Conservation (phyloP, 1,284 basidiomycete species). For the Papiliotrema terrestris region DNA sequence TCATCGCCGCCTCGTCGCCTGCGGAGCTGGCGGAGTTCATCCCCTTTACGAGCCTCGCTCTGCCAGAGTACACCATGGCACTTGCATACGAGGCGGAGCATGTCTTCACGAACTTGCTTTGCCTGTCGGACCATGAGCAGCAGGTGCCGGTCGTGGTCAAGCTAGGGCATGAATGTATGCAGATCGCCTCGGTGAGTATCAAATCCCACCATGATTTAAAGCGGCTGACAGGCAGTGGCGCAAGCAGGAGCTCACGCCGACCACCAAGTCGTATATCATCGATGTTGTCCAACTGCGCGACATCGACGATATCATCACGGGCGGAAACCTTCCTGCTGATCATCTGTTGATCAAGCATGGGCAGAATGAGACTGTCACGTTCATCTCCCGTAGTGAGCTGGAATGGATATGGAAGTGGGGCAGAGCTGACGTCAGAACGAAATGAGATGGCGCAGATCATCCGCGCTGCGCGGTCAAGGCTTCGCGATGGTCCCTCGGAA, state of each 20-base stretch:
- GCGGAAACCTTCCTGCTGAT: conserved; percentile 67
- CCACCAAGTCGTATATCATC: conserved; percentile 43
- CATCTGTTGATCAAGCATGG: conserved; percentile 72
- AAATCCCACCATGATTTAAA: not conserved
- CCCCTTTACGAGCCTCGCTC: conserved; percentile 53
- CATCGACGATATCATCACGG: conserved; percentile 78
- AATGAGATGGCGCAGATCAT: conserved; percentile 61
- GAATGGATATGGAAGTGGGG: not conserved
- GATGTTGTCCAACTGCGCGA: conserved; percentile 52
- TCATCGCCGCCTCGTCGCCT: conserved; percentile 53
- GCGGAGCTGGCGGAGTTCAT: conserved; percentile 72
- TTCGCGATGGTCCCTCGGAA: conserved; percentile 52
- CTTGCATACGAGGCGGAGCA: conserved; percentile 42
- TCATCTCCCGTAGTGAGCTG: conserved; percentile 35
- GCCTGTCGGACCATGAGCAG: conserved; percentile 40
- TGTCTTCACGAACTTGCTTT: conserved; percentile 42
- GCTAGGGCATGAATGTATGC: conserved; percentile 39
- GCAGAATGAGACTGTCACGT: conserved; percentile 36
- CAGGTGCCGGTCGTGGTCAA: conserved; percentile 45
- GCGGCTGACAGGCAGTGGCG: conserved; percentile 27
- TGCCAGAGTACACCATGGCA: conserved; percentile 42
- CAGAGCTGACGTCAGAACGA: conserved; percentile 53
- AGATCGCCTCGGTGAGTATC: conserved; percentile 38
- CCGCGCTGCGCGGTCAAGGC: conserved; percentile 29
- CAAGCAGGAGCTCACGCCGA: conserved; percentile 35